Base-by-base conservation (phyloP, 345 rosid genomes). In the Lepidium didymum region DNA sequence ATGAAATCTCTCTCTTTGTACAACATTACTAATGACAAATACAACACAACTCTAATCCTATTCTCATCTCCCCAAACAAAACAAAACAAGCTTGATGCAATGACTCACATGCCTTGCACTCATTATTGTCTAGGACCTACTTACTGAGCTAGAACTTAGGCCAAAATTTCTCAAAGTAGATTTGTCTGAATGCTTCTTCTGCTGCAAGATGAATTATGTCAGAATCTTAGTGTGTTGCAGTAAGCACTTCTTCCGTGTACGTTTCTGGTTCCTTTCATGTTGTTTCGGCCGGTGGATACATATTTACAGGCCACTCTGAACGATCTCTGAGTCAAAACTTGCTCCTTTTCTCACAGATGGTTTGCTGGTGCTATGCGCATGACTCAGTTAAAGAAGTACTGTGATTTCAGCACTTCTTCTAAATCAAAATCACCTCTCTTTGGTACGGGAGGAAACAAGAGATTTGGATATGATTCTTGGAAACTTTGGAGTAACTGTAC, bases 321-420 rank as follows among this genome's bases (percentile, higher is more conserved):
- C 37, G 53, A 45, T 43, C 51, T 34, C n/a, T 0, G 41, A 44
- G 49, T 42, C 54, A 57, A 58, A 63, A 42, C 15, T 61, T 68
- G 53, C 52, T 45, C 44, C 64, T 51, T 47, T 31, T 5, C 38
- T 8, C 58, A 1, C 33, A 37, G 16, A 25, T 5, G 50, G 55
- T 60, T 56, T 33, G 43, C 11, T 37, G 51, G 40, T 44, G 13
- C 13, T n/a, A 45, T 18, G 14, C 3, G 35, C 49, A 61, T 15
- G 76, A 62, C 71, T 89, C 83, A 94, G 84, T 94, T 91, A 82
- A 94, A 94, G 60, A 94, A 94, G 76, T 94, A 94, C 2, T 85
- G 91, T 61, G 97, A 94, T 51, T 78, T 62, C 33, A 91, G 83
- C 56, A 94, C 96, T 73, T 89, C 86, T 44, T 56, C 77, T 72